These are phyloP conservation scores for Psilocybe mexicana DNA, from an alignment of 1,284 basidiomycete species.

Conservation along the genomic window DNA sequence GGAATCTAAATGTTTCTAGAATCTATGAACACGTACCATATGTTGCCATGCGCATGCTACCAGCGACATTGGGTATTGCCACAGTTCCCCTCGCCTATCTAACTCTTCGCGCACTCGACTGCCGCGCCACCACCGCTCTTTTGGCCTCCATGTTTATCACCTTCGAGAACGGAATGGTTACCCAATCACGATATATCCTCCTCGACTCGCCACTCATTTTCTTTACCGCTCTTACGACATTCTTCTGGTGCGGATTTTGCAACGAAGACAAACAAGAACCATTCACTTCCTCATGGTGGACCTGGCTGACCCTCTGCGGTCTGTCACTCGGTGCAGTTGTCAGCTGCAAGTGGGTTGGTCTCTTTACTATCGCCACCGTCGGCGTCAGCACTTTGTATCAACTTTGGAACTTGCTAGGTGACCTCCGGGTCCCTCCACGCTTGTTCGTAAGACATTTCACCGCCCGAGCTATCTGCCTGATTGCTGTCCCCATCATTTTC, in stretches of 20 bases:
- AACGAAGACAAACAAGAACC: conserved; percentile 85
- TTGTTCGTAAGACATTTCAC: conserved; percentile 84
- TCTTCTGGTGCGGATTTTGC: conserved; percentile 89
- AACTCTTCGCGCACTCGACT: conserved; percentile 89
- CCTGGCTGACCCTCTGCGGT: conserved; percentile 88
- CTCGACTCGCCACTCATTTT: conserved; percentile 97
- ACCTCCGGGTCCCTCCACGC: conserved; percentile 76
- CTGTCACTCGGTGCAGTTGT: conserved; percentile 89
- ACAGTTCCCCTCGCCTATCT: conserved; percentile 92
- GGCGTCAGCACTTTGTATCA: conserved; percentile 86
- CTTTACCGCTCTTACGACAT: conserved; percentile 90
- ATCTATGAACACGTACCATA: conserved; percentile 89
- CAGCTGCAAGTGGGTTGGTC: conserved; percentile 97
- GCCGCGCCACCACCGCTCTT: conserved; percentile 87
- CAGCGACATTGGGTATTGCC: conserved; percentile 86
- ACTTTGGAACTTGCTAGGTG: conserved; percentile 90
- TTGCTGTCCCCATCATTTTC: conserved; percentile 81
- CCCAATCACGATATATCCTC: conserved; percentile 95
- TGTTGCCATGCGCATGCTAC: conserved; percentile 93
- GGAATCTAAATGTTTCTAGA: conserved; percentile 40
- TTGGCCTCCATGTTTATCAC: conserved; percentile 90
- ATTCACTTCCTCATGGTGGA: conserved; percentile 91
- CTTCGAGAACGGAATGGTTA: conserved; percentile 95
- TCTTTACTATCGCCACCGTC: conserved; percentile 97
- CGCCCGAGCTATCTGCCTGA: conserved; percentile 88